phyloP scores from a whole-genome alignment of 2,329 filamentous ascomycete species.

The Chaetomiaceae sp. region DNA sequence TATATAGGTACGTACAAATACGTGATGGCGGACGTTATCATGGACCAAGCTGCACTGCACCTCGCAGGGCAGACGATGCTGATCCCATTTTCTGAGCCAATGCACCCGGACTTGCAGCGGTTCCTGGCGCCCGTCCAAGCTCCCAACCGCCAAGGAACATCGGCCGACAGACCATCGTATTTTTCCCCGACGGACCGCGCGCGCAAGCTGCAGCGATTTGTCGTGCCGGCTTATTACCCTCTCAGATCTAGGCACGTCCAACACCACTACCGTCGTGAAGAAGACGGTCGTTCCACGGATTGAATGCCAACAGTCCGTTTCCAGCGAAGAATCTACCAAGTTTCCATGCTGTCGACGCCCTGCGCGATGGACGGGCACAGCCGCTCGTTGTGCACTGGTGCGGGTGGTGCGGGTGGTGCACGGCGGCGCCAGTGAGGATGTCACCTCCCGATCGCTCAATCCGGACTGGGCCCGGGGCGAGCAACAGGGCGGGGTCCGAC shows the following conservation, averaged over 20 bases:
- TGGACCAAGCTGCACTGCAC: background rate
- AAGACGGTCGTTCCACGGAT: background rate
- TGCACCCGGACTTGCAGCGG: background rate
- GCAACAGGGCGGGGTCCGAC: background rate
- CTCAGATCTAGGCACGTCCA: no score
- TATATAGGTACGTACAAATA: background rate
- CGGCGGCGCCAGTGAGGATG: background rate
- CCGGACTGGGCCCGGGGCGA: background rate
- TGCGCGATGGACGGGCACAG: background rate
- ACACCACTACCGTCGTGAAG: background rate
- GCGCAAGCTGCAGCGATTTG: slow-evolving; percentile 4
- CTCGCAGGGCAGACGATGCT: slow-evolving; percentile 1
- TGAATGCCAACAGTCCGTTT: background rate
- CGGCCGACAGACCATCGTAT: slow-evolving; percentile 5
- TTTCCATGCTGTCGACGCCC: background rate
- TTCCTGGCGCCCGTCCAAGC: background rate
- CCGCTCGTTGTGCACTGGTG: background rate
- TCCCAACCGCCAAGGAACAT: slow-evolving; percentile 9
- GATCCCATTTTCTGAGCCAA: slow-evolving; percentile 14
- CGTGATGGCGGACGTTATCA: slow-evolving; percentile 7
- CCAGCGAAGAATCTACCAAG: background rate
- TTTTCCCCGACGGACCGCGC: background rate
- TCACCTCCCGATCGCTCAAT: slow-evolving; percentile 2
- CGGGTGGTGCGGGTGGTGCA: background rate
- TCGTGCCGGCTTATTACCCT: no score